Base-by-base conservation (phyloP, 2,329 filamentous ascomycete species). In the Penicillium thymicola region DNA sequence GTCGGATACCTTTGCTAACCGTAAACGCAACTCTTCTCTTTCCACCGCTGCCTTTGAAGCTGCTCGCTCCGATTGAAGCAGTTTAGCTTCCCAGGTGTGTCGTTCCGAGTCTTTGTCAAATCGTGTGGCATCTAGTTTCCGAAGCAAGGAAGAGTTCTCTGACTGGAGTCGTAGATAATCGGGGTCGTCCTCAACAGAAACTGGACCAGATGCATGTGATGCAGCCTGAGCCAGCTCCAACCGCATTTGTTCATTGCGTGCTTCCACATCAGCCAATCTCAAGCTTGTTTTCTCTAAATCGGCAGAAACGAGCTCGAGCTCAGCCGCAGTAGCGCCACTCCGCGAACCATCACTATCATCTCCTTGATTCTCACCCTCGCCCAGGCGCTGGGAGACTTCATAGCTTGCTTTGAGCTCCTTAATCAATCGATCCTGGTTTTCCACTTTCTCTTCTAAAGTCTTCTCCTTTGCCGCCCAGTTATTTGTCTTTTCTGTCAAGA, bases 361-460 rank as follows among this genome's bases (percentile, higher is more conserved):
- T 34, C 88, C 88, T 13, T 86, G 85, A 34, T 88, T 88, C 14
- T 86, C 85, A 64, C 87, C 54, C 41, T 55, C 88, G 50, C 88
- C 92, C 49, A 99, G 80, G 49, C 94, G 85, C 72, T 97, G 92
- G 44, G 90, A 94, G 53, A 99, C 94, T 75, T 99, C 94, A 70
- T 97, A 97, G 77, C 87, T 97, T 27, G 94, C 94, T 76, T 97
- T 97, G 70, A 97, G 86, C 73, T 99, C 95, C 69, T 89, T 96
- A 65, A 99, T 76, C 38, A 99, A 77, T 7, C 92, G 86, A 47
- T 99, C 94, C 71, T 99, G 93, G 66, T 89, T 95, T 73, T 97
- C 93, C 3, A 96, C 81, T 76, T 97, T 97, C 66, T 97, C 93
- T 69, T 96, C 92, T 58, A 97, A 76, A 28, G 85, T 86, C 77